Evolutionary conservation across 2,329 filamentous ascomycete species (phyloP).

Genomic region (Colletotrichum lindemuthianum): DNA sequence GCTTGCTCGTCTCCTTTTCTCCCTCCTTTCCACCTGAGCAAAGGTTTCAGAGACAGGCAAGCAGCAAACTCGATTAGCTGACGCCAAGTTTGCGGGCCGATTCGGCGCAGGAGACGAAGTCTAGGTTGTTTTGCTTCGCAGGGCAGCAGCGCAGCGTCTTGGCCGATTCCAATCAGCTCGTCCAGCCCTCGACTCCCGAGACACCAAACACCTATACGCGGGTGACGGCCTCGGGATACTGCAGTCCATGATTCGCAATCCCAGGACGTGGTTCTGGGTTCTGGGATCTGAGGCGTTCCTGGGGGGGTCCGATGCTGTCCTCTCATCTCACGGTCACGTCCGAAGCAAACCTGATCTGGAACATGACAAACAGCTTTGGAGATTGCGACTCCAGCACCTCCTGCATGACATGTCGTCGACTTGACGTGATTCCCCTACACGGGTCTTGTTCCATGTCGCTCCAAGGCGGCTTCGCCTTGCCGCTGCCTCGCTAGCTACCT

Average conservation of each 20-base stretch:
- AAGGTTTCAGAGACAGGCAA: not conserved
- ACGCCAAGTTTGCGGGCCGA: slow-evolving; percentile 13
- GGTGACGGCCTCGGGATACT: slow-evolving; percentile 29
- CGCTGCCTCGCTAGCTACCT: not conserved
- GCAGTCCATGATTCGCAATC: slow-evolving; percentile 28
- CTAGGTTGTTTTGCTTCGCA: too few species aligned
- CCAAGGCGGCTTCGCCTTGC: too few species aligned
- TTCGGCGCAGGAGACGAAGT: not conserved
- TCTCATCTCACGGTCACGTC: slow-evolving; percentile 12
- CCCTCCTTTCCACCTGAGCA: too few species aligned
- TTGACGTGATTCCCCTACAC: too few species aligned
- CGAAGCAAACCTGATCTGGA: not conserved
- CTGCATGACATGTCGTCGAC: too few species aligned
- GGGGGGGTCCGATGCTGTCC: slow-evolving; percentile 14
- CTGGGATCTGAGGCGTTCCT: slow-evolving; percentile 10
- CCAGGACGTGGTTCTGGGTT: slow-evolving; percentile 28
- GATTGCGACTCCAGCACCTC: not conserved
- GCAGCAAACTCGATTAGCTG: not conserved
- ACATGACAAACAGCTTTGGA: not conserved
- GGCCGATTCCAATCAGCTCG: slow-evolving; percentile 5
- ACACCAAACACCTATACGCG: slow-evolving; percentile 29
- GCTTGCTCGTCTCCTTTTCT: too few species aligned
- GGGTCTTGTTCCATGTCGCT: not conserved
- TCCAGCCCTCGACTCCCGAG: slow-evolving; percentile 27
- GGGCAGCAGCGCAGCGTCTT: too few species aligned